Evolutionary conservation across 345 rosid genomes (phyloP), one percentile per base, ranked within the genome.

Genomic region (Balakata baccata): DNA sequence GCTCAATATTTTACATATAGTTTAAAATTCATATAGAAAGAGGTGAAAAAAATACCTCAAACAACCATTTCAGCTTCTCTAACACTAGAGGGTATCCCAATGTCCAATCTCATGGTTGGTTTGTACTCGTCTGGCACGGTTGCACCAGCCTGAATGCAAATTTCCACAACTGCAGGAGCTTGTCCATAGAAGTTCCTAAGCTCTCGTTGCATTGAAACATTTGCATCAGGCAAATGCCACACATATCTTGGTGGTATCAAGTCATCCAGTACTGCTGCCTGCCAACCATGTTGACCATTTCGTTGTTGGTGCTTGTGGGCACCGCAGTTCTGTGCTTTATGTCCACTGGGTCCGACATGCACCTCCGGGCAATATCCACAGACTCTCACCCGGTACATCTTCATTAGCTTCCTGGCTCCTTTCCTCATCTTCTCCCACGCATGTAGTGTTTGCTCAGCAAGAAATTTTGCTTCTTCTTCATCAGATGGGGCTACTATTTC

Each of bases 251-350:
- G 92, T 1, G 98, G 97, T 84, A 92, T 90, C 87, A 94, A 78
- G 82, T 94, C 94, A 51, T 94, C 83, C 2, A 92, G 89, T 68
- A 92, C 88, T 6, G 98, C 95, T 16, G 91, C 66, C 78, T 94
- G 98, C 98, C 97, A 94, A 61, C 97, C 98, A 5, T 94, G 98
- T 76, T 92, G 98, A 25, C 98, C 98, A 9, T 94, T 94, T 77
- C 97, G 78, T 75, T 94, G 98, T 57, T 92, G 98, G 81, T 94
- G 98, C 87, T 94, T 94, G 84, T 83, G 86, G 1, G 95, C 97
- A 5, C 98, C 98, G 2, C 98, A 94, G 83, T 92, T 90, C 83
- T 90, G 97, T 1, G 97, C 92, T 83, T 92, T 94, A 85, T 94
- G 98, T 49, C 98, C 98, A 0, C 87, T 82, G 5, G 92, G 83